phyloP scores from a whole-genome alignment of 106 monocot genomes.

The Acorus gramineus region DNA sequence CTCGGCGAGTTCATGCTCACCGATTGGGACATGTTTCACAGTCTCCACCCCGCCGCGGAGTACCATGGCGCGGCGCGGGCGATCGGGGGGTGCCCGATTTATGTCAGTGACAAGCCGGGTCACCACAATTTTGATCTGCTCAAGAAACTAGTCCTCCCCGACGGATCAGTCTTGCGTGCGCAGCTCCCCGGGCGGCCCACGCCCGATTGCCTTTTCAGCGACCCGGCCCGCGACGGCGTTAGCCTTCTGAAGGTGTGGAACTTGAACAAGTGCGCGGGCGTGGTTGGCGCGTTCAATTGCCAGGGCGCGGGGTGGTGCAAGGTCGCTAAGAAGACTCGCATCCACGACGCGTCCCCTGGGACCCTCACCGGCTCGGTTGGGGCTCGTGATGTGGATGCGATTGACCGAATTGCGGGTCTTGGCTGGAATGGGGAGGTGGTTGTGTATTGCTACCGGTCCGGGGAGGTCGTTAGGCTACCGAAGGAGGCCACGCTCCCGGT shows the following conservation, averaged over 20 bases:
- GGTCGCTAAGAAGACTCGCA: constrained; percentile 43
- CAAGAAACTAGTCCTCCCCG: constrained; percentile 74
- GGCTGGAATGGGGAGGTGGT: constrained; percentile 51
- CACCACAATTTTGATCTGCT: constrained; percentile 71
- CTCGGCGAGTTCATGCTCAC: constrained; percentile 87
- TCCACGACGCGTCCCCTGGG: constrained; percentile 52
- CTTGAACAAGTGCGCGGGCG: constrained; percentile 61
- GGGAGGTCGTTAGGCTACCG: constrained; percentile 36
- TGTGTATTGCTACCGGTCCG: constrained; percentile 44
- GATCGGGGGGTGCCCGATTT: constrained; percentile 67
- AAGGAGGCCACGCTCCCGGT: constrained; percentile 29
- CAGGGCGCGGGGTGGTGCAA: constrained; percentile 88
- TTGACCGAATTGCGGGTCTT: constrained; percentile 38
- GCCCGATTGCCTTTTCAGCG: constrained; percentile 57
- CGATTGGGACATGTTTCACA: constrained; percentile 96
- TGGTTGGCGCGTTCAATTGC: constrained; percentile 80
- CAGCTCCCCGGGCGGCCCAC: constrained; percentile 78
- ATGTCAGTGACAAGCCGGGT: constrained; percentile 79
- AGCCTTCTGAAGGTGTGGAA: constrained; percentile 89
- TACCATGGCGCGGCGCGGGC: constrained; percentile 82
- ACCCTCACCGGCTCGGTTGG: constrained; percentile 43
- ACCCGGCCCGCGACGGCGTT: constrained; percentile 63
- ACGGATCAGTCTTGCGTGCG: constrained; percentile 70
- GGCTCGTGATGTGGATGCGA: constrained; percentile 35
- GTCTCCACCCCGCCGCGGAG: constrained; percentile 75